Base-by-base conservation (phyloP, 208 protist species). In the Trypanosoma melophagium region DNA sequence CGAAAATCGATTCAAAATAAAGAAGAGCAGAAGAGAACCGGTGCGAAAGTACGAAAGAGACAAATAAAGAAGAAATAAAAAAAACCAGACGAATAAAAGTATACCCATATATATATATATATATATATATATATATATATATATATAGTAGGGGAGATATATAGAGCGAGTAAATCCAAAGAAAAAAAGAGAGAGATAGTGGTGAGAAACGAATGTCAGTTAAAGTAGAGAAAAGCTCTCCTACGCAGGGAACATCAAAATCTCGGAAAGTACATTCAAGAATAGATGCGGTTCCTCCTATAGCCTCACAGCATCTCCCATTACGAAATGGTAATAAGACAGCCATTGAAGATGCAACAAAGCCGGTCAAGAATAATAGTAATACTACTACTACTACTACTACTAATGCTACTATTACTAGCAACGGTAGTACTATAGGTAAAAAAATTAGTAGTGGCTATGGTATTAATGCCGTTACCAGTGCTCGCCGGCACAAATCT, bases 111-210 rank as follows among this genome's bases (percentile, higher is more conserved):
- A 47, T 8, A 47, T 14, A 47, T 60, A 16, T 49, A 28, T 60
- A 49, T 28, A 55, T 40, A 56, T 51, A 44, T 21, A 65, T 53
- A 65, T n/a, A 55, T 41, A 64, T 31, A 64, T 55, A n/a, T n/a
- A n/a, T n/a, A n/a, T n/a, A n/a, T n/a, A n/a, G n/a, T n/a, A n/a
- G n/a, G n/a, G n/a, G 28, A 35, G 28, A 35, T 7, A 35, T 35
- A 7, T 1, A 35, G 28, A 35, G 28, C 1, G 1, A 35, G 28
- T 7, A 35, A 35, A 35, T 7, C 1, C 1, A 35, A 35, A 35
- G 5, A 35, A 35, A 35, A 5, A 35, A 35, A 35, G 28, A 59
- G 31, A 17, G 28, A n/a, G 9, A 2, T 17, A 38, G 54, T 59
- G 31, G 16, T 17, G 17, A 24, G 28, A 35, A 35, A 35, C 28